Evolutionary conservation across 2,329 filamentous ascomycete species (phyloP), one percentile per base, ranked within the genome.

Genomic region (Fusarium tuaranense): DNA sequence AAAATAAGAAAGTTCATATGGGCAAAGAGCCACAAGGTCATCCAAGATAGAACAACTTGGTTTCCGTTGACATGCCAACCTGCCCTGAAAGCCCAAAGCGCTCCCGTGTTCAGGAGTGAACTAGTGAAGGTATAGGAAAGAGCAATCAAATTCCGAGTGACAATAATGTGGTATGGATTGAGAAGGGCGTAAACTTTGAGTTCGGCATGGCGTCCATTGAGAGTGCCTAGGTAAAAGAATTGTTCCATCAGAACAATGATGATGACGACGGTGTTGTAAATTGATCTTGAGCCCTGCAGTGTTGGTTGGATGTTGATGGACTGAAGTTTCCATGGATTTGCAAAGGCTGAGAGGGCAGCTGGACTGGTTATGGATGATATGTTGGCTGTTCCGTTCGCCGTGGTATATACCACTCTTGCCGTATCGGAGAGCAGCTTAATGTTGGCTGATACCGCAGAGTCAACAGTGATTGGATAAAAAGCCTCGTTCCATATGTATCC

Each of bases 401-500:
- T 67, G 8, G 62, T 71, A 22, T 73, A 75, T 7, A 62, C 68
- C 9, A 74, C 61, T 22, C 67, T 70, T 3, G 76, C 70, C 7
- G 48, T 20, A 12, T 68, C 38, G 16, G 76, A 69, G 2, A 78
- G 68, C 7, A 58, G 57, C 48, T 65, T 57, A 2, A 77, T 27
- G 48, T 65, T 73, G 30, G 48, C 68, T 8, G 74, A 63, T 27
- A 78, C 59, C 9, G 51, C 36, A 22, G 69, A 61, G 25, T 77
- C 76, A 41, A 73, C 25, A 8, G 60, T 44, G 13, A 69, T 48
- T 30, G 73, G 41, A 57, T 78, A 78, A 4, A 67, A 44, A 18
- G 71, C 76, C 12, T 78, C 74, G 25, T 78, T 73, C 76, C 73
- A 78, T 2, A 78, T 58, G 34, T 69, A 78, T 2, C 69, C 48